These are phyloP conservation scores for Syzygium grande DNA, from an alignment of 345 rosid species.

Conservation along the genomic window DNA sequence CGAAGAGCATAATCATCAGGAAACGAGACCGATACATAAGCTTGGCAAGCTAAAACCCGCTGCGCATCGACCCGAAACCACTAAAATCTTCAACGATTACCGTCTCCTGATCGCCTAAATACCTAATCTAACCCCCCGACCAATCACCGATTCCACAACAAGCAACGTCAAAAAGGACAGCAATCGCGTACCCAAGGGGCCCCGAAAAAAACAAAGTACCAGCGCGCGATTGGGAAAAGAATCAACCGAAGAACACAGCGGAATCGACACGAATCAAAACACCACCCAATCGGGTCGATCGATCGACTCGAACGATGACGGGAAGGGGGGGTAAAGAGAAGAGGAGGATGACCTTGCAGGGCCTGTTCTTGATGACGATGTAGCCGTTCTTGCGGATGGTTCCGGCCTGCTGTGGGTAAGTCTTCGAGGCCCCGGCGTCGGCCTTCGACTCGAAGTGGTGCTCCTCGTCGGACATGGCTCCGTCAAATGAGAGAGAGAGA, in stretches of 20 bases:
- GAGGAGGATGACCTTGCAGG: conserved; percentile 20
- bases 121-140: background rate
- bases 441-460: conserved; percentile 40
- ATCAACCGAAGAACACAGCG: background rate
- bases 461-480: conserved; percentile 34
- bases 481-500: background rate
- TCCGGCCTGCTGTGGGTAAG: conserved; percentile 41
- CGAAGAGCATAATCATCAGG: background rate
- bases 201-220: background rate
- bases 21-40: background rate
- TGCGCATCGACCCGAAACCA: background rate
- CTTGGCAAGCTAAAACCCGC: background rate
- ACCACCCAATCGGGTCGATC: background rate
- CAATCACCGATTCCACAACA: background rate
- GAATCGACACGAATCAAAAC: background rate
- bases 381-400: conserved; percentile 36
- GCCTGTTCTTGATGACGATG: conserved; percentile 32
- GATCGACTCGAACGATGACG: background rate
- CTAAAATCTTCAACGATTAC: background rate
- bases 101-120: background rate
- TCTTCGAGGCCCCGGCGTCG: conserved; percentile 42
- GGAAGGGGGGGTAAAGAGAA: background rate
- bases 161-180: background rate
- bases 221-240: background rate
- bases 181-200: background rate